phyloP scores from a whole-genome alignment of 2,329 filamentous ascomycete genomes.

The Aspergillus oerlinghausenensis region DNA sequence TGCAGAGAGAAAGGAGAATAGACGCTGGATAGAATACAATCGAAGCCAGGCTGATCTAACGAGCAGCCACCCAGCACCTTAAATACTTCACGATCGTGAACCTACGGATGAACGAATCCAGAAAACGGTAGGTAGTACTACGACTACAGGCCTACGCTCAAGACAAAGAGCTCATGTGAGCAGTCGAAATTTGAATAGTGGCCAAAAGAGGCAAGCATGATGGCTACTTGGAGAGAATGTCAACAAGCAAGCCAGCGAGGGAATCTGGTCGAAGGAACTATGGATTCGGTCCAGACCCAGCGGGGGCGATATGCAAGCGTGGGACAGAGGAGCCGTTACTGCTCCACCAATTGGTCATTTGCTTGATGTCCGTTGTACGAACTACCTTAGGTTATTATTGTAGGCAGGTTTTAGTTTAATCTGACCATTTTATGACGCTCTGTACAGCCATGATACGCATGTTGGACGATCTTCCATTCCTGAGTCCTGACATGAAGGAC shows the following conservation, averaged over 20 bases:
- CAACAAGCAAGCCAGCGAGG: constrained; percentile 3
- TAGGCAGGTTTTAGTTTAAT: neutral
- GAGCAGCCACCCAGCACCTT: constrained; percentile 3
- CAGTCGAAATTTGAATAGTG: constrained; percentile 9
- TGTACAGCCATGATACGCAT: neutral
- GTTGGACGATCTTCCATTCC: too few species aligned
- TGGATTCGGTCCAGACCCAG: constrained; percentile 7
- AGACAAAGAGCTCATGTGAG: constrained; percentile 16
- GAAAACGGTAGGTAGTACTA: neutral
- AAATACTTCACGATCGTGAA: constrained; percentile 13
- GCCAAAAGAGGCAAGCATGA: constrained; percentile 4
- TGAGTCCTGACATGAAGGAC: too few species aligned
- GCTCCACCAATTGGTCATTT: constrained; percentile 12
- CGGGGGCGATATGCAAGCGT: neutral
- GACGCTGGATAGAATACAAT: neutral
- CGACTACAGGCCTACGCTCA: constrained; percentile 1
- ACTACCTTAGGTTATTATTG: neutral
- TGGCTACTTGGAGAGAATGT: constrained; percentile 8
- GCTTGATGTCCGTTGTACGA: constrained; percentile 9
- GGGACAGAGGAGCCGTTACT: neutral
- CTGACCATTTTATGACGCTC: neutral
- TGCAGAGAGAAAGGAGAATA: neutral
- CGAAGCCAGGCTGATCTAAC: neutral
- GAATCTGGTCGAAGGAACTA: neutral
- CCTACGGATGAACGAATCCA: neutral